Percentiles rank a stretch among this genome's conserved stretches.
These are phyloP conservation scores for Gracilaria gracilis DNA, from an alignment of 23 red algal genomes.

Conservation along the genomic window DNA sequence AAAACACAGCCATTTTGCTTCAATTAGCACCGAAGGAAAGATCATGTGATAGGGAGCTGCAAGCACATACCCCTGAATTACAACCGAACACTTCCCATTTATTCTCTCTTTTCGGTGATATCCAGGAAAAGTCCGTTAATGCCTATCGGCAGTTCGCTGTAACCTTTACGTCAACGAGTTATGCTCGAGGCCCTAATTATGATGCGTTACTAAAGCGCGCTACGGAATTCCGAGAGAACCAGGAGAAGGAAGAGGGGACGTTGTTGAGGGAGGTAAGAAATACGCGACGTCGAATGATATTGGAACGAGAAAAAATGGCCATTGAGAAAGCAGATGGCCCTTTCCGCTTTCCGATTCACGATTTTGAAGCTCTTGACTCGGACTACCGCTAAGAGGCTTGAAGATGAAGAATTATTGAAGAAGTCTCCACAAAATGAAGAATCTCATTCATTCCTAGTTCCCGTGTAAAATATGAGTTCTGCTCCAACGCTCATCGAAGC, in stretches of 20 bases:
- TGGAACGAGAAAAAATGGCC: conserved; percentile 41
- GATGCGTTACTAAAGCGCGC: conserved; percentile 67
- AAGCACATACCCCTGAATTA: conserved; percentile 68
- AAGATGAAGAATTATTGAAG: neutral
- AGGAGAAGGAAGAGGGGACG: conserved; percentile 74
- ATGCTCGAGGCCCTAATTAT: conserved; percentile 16
- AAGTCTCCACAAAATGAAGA: conserved; percentile 17
- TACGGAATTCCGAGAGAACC: conserved; percentile 65
- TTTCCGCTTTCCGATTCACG: conserved; percentile 5
- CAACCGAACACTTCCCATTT: conserved; percentile 58
- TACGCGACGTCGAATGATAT: conserved; percentile 51
- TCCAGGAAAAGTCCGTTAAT: neutral
- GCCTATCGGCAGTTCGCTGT: neutral
- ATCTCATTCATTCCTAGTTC: neutral
- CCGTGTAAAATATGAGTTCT: neutral
- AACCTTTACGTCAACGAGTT: neutral
- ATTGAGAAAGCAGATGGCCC: conserved; percentile 49
- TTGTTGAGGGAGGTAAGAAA: conserved; percentile 70
- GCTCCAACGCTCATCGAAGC: conserved; percentile 31
- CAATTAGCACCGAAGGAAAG: conserved; percentile 58
- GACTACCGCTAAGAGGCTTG: neutral
- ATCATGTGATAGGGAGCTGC: conserved; percentile 76
- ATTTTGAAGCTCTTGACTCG: conserved; percentile 66
- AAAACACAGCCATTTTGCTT: conserved; percentile 46
- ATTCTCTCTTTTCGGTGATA: neutral